phyloP scores from a whole-genome alignment of 2,329 filamentous ascomycete species.

The Didymella pinodella region DNA sequence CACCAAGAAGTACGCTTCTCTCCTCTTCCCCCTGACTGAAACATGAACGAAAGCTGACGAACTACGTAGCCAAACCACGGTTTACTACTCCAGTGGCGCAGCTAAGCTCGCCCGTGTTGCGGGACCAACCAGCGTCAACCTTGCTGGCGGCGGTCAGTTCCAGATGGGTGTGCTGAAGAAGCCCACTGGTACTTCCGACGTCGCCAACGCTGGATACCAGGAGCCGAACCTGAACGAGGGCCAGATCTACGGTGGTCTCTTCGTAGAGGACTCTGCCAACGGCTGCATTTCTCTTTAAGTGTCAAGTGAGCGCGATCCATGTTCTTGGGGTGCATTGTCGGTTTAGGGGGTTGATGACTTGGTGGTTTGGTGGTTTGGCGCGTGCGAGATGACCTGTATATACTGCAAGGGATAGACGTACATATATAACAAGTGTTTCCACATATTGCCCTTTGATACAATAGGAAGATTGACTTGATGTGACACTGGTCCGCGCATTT shows the following conservation, averaged over 20 bases:
- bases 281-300: slow-evolving; percentile 46
- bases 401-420: background rate
- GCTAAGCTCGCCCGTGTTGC: slow-evolving; percentile 59
- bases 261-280: slow-evolving; percentile 49
- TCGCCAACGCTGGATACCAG: slow-evolving; percentile 51
- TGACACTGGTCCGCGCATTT: background rate
- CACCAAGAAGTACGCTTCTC: slow-evolving; percentile 57
- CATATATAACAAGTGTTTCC: background rate
- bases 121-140: slow-evolving; percentile 58
- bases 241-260: slow-evolving; percentile 51
- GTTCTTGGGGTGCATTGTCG: background rate
- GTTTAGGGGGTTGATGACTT: too few species aligned
- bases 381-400: background rate
- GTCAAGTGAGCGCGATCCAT: background rate
- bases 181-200: slow-evolving; percentile 56
- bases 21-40: background rate
- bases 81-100: slow-evolving; percentile 64
- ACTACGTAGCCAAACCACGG: slow-evolving; percentile 59
- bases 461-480: background rate
- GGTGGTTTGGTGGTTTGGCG: background rate
- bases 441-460: too few species aligned
- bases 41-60: background rate
- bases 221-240: slow-evolving; percentile 47
- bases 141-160: slow-evolving; percentile 66
- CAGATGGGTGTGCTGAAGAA: slow-evolving; percentile 71